phyloP scores from a whole-genome alignment of 805 yeast species.

The Monosporozyma servazzii region DNA sequence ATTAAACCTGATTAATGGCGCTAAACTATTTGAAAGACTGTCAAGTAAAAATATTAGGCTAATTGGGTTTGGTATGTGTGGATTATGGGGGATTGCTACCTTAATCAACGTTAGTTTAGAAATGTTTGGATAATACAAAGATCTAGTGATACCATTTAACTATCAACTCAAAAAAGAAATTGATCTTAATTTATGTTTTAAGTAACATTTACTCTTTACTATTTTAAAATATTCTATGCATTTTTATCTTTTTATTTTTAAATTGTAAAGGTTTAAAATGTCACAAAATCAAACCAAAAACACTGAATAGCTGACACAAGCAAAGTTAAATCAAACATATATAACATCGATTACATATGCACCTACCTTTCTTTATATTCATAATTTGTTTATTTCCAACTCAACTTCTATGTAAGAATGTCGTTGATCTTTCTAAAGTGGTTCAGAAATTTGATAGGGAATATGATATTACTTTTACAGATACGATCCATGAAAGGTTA shows the following conservation, averaged over 20 bases:
- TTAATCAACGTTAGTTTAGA: constrained; percentile 20
- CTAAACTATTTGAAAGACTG: constrained; percentile 5
- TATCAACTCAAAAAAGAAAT: background rate
- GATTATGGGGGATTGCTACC: constrained; percentile 22
- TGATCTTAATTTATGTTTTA: background rate
- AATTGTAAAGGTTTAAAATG: background rate
- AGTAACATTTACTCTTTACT: background rate
- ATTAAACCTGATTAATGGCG: constrained; percentile 14
- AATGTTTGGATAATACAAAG: constrained; percentile 5
- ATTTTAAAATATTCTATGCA: background rate
- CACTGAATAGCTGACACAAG: background rate
- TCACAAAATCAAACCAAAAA: background rate
- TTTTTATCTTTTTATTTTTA: background rate
- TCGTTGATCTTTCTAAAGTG: background rate
- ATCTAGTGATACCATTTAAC: too few species aligned
- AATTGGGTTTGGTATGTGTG: constrained; percentile 21
- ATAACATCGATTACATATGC: background rate
- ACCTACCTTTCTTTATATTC: background rate
- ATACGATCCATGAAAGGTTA: constrained; percentile 23
- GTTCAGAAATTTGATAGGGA: background rate
- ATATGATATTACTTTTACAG: constrained; percentile 5
- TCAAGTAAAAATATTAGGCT: constrained; percentile 10
- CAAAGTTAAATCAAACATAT: background rate
- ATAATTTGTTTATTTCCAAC: background rate
- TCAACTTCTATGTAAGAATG: background rate